Evolutionary conservation across 192 early-diverging fungal genomes (phyloP).

Genomic region (Pecoramyces ruminantium): DNA sequence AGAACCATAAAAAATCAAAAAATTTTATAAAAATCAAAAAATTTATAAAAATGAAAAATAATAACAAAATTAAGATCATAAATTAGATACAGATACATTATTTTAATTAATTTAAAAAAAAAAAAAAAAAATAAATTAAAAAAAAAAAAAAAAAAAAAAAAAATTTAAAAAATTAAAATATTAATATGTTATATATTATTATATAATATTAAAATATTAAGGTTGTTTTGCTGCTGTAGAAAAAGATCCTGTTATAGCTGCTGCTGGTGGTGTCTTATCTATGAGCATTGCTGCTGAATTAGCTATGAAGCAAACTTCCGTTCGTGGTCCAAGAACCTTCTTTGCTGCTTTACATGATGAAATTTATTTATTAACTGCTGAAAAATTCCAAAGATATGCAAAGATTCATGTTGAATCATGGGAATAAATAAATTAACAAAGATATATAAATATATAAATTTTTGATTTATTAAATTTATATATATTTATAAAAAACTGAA

Average conservation of each 20-base stretch:
- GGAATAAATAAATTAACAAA: neutral
- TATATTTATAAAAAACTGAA: no score
- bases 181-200: neutral
- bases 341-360: constrained; percentile 63
- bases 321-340: constrained; percentile 62
- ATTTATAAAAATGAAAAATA: no score
- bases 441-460: no score
- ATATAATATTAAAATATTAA: neutral
- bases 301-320: constrained; percentile 28
- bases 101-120: no score
- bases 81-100: no score
- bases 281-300: constrained; percentile 60
- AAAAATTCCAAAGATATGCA: constrained; percentile 11
- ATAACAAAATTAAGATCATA: no score
- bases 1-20: no score
- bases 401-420: neutral
- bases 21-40: no score
- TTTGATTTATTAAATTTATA: no score
- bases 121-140: no score
- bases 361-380: constrained; percentile 34
- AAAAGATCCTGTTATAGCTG: constrained; percentile 15
- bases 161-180: no score
- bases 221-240: constrained; percentile 53
- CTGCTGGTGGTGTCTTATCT: constrained; percentile 35
- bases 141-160: no score